A percentile compares a stretch with the other conserved stretches of the same genome.
These are phyloP conservation scores for Coffea humblotiana DNA, from an alignment of 305 asterid genomes.

Conservation along the genomic window DNA sequence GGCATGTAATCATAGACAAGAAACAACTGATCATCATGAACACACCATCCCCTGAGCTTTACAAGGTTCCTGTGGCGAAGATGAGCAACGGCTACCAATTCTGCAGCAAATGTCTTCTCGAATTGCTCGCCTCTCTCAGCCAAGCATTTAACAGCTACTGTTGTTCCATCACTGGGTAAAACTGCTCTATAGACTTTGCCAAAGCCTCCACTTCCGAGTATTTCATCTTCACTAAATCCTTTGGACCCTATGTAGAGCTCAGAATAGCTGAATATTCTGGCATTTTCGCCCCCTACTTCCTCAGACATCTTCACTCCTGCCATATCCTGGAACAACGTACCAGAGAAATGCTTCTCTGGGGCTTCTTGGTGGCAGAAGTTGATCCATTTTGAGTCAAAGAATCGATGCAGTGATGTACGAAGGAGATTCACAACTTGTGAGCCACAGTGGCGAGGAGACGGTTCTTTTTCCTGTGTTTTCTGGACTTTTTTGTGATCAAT, in stretches of 20 bases:
- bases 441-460: slow-evolving; percentile 33
- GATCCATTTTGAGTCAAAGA: slow-evolving; percentile 43
- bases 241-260: slow-evolving; percentile 84
- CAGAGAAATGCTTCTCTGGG: slow-evolving; percentile 29
- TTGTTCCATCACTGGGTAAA: slow-evolving; percentile 84
- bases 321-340: slow-evolving; percentile 56
- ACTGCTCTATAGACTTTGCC: slow-evolving; percentile 79
- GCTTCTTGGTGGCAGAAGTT: slow-evolving; percentile 31
- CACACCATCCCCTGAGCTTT: slow-evolving; percentile 89
- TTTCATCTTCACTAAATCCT: slow-evolving; percentile 55
- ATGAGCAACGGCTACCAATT: slow-evolving; percentile 89
- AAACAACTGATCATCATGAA: slow-evolving; percentile 64
- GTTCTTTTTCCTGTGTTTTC: neutral
- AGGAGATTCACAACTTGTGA: slow-evolving; percentile 32
- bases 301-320: slow-evolving; percentile 68
- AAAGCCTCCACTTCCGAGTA: slow-evolving; percentile 91
- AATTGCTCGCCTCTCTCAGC: slow-evolving; percentile 69
- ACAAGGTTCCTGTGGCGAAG: slow-evolving; percentile 98
- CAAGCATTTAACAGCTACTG: slow-evolving; percentile 86
- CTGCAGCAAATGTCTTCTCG: slow-evolving; percentile 94
- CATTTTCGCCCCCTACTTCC: slow-evolving; percentile 49
- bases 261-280: slow-evolving; percentile 77
- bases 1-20: slow-evolving; percentile 98
- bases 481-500: slow-evolving; percentile 16
- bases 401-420: slow-evolving; percentile 34